Conservation (phyloP, 176 grass and related monocot species). For the Tillandsia fasciculata region DNA sequence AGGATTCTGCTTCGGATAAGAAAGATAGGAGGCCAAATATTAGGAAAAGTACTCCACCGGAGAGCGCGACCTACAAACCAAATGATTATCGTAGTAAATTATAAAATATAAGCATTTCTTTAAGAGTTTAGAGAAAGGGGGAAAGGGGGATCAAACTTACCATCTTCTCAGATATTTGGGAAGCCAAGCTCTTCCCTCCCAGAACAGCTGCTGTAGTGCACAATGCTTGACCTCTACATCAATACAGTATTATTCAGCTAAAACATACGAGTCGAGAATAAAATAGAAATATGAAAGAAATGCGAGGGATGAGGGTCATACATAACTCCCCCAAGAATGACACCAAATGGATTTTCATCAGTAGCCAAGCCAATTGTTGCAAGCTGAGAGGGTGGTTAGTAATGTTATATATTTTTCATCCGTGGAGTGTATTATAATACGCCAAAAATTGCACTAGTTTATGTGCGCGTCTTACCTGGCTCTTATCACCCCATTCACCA, state of each 20-base stretch:
- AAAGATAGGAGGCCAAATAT: constrained; percentile 14
- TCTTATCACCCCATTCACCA: constrained; percentile 99
- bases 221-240: constrained; percentile 69
- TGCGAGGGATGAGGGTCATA: constrained; percentile 27
- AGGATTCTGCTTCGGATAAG: constrained; percentile 4
- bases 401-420: constrained; percentile 3
- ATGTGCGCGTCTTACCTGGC: constrained; percentile 52
- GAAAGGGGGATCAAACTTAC: constrained; percentile 19
- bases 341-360: constrained; percentile 84
- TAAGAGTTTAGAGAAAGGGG: neutral
- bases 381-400: constrained; percentile 35
- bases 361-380: constrained; percentile 96
- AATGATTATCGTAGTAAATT: neutral
- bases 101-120: neutral
- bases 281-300: neutral
- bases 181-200: constrained; percentile 89
- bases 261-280: neutral
- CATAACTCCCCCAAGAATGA: constrained; percentile 87
- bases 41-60: constrained; percentile 16
- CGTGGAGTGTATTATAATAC: constrained; percentile 7
- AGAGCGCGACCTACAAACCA: constrained; percentile 13
- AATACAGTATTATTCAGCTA: constrained; percentile 12
- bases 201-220: constrained; percentile 93
- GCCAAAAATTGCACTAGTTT: constrained; percentile 9
- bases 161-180: constrained; percentile 98